phyloP scores from a whole-genome alignment of 192 early-diverging fungal species.

The Umbelopsis sp. region DNA sequence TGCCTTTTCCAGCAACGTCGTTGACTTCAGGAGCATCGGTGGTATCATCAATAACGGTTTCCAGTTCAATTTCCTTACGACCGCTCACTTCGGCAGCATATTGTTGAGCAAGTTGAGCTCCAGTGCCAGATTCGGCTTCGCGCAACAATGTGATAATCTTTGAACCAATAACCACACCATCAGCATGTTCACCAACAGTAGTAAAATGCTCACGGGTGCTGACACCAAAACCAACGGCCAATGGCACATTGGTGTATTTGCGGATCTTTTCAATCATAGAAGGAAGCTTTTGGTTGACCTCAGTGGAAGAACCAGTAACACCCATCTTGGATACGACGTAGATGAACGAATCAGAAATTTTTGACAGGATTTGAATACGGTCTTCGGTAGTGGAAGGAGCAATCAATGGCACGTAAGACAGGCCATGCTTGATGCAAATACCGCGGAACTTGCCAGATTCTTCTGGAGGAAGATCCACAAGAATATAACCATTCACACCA shows the following conservation, averaged over 20 bases:
- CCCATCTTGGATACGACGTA: constrained; percentile 95
- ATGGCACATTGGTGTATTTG: constrained; percentile 75
- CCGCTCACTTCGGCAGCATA: constrained; percentile 54
- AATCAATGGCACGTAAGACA: constrained; percentile 52
- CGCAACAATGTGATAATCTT: constrained; percentile 85
- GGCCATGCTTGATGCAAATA: constrained; percentile 64
- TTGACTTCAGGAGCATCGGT: constrained; percentile 1
- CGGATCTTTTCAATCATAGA: constrained; percentile 77
- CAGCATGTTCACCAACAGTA: constrained; percentile 82
- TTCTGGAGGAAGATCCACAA: constrained; percentile 97
- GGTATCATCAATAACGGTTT: constrained; percentile 14
- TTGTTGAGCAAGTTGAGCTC: constrained; percentile 45
- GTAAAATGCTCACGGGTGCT: constrained; percentile 86
- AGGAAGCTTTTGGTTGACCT: constrained; percentile 71
- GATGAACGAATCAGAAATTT: constrained; percentile 90
- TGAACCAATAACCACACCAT: constrained; percentile 96
- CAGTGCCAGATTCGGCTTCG: constrained; percentile 44
- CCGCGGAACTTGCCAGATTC: constrained; percentile 88
- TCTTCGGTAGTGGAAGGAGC: constrained; percentile 90
- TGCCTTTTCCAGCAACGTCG: constrained; percentile 9
- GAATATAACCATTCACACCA: constrained; percentile 94
- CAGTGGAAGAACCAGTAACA: constrained; percentile 83
- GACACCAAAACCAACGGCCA: constrained; percentile 99
- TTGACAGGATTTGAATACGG: constrained; percentile 78
- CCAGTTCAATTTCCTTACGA: constrained; percentile 27